Evolutionary conservation across 2,329 filamentous ascomycete species (phyloP).

Genomic region (Thermoascus crustaceus): DNA sequence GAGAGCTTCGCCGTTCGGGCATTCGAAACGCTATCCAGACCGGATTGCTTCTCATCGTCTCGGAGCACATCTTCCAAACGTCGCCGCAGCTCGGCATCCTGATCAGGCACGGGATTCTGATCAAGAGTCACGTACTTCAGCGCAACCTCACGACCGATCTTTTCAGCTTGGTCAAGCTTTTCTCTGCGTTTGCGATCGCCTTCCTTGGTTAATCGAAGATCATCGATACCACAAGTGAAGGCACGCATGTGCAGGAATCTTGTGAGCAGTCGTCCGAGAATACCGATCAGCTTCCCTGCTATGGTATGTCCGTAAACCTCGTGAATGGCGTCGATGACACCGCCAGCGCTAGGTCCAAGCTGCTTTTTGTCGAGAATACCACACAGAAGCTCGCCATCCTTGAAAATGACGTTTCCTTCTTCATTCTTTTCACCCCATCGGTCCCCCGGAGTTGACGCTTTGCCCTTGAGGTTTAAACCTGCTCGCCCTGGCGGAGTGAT

Average conservation of each 20-base stretch:
- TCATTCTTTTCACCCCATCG: slow-evolving; percentile 66
- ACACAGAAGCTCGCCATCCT: slow-evolving; percentile 76
- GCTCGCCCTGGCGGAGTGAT: slow-evolving; percentile 70
- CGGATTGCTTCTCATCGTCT: slow-evolving; percentile 83
- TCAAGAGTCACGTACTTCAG: slow-evolving; percentile 81
- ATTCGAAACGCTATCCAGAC: slow-evolving; percentile 83
- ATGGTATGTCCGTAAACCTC: slow-evolving; percentile 84
- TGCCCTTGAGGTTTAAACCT: slow-evolving; percentile 70
- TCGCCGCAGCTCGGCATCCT: slow-evolving; percentile 62
- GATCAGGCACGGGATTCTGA: slow-evolving; percentile 51
- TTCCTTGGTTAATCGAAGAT: slow-evolving; percentile 72
- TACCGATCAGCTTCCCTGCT: slow-evolving; percentile 80
- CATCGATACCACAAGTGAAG: slow-evolving; percentile 96
- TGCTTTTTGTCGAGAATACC: slow-evolving; percentile 96
- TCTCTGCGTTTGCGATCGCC: slow-evolving; percentile 66
- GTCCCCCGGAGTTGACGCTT: slow-evolving; percentile 67
- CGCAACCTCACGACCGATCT: slow-evolving; percentile 69
- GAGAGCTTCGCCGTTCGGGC: slow-evolving; percentile 62
- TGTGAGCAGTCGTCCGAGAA: slow-evolving; percentile 80
- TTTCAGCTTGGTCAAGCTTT: slow-evolving; percentile 58
- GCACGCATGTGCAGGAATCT: slow-evolving; percentile 87
- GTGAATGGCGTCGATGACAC: slow-evolving; percentile 84
- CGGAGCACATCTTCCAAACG: slow-evolving; percentile 83
- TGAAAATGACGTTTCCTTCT: slow-evolving; percentile 73
- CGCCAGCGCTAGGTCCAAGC: slow-evolving; percentile 77